phyloP scores from a whole-genome alignment of 2,329 filamentous ascomycete species.

The Sporothrix globosa region DNA sequence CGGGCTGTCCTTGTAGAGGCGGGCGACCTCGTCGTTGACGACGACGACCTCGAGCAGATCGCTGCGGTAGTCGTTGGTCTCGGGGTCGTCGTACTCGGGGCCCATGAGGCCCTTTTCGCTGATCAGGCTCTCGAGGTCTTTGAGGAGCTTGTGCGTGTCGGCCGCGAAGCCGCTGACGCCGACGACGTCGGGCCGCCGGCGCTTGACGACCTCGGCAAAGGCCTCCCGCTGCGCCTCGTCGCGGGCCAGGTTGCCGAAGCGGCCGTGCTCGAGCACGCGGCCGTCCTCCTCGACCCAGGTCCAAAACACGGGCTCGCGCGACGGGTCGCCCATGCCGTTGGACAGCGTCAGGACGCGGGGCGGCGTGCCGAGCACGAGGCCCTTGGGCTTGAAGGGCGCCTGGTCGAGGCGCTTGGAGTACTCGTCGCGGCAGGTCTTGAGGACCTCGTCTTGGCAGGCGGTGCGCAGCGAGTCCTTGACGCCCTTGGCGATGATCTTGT shows the following conservation, averaged over 20 bases:
- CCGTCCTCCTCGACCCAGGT: conserved; percentile 93
- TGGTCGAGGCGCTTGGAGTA: conserved; percentile 91
- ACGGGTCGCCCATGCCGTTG: conserved; percentile 75
- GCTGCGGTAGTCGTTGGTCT: conserved; percentile 73
- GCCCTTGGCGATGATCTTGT: conserved; percentile 81
- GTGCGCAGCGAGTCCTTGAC: conserved; percentile 94
- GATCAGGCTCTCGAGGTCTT: conserved; percentile 78
- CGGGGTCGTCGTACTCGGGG: conserved; percentile 77
- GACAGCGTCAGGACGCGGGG: conserved; percentile 86
- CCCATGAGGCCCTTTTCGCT: conserved; percentile 76
- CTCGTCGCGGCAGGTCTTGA: conserved; percentile 84
- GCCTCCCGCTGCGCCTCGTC: conserved; percentile 68
- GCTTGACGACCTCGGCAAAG: conserved; percentile 77
- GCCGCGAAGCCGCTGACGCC: conserved; percentile 87
- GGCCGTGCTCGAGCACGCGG: conserved; percentile 84
- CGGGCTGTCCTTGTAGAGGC: conserved; percentile 88
- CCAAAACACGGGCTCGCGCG: conserved; percentile 83
- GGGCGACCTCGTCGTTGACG: conserved; percentile 96
- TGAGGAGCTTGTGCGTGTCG: conserved; percentile 81
- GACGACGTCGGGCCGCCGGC: conserved; percentile 85
- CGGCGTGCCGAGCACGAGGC: conserved; percentile 83
- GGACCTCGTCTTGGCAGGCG: conserved; percentile 89
- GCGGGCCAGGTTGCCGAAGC: conserved; percentile 75
- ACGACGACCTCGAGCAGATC: conserved; percentile 86
- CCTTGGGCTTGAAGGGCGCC: conserved; percentile 92